phyloP scores from a whole-genome alignment of 2,329 filamentous ascomycete species.

The Coniochaeta hoffmannii region DNA sequence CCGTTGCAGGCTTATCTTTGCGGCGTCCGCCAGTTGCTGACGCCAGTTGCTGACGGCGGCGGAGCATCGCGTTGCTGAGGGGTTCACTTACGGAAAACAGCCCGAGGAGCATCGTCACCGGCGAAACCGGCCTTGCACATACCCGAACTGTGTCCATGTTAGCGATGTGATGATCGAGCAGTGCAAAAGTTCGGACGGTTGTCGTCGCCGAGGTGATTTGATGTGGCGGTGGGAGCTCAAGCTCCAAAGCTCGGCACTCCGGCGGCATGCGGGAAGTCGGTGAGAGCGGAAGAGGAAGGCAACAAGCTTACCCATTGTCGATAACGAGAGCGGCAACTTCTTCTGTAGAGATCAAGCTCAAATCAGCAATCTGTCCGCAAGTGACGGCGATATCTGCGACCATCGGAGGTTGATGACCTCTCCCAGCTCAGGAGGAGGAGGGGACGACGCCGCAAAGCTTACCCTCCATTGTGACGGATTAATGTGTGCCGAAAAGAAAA shows the following conservation, averaged over 20 bases:
- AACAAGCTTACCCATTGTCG: slow-evolving; percentile 98
- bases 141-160: slow-evolving; percentile 71
- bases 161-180: slow-evolving; percentile 18
- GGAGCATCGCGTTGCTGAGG: slow-evolving; percentile 11
- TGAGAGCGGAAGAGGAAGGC: slow-evolving; percentile 22
- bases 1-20: not conserved
- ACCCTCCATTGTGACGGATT: slow-evolving; percentile 52
- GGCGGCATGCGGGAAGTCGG: slow-evolving; percentile 20
- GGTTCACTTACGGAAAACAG: slow-evolving; percentile 94
- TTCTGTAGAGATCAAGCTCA: slow-evolving; percentile 55
- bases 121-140: slow-evolving; percentile 99
- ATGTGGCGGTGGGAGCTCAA: slow-evolving; percentile 10
- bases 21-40: not conserved
- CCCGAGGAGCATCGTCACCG: slow-evolving; percentile 99
- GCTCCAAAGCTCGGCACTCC: slow-evolving; percentile 5
- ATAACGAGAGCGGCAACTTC: slow-evolving; percentile 99
- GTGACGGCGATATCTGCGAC: not conserved
- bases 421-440: slow-evolving; percentile 2
- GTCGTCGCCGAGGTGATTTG: slow-evolving; percentile 1
- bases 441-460: no score
- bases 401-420: slow-evolving; percentile 7
- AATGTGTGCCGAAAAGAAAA: slow-evolving; percentile 22
- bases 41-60: not conserved
- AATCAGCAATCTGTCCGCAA: slow-evolving; percentile 31
- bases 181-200: not conserved